A percentile compares a stretch with the other conserved stretches of the same genome.
These are phyloP conservation scores for Colletotrichum nymphaeae DNA, from an alignment of 2,329 filamentous ascomycete genomes.

Conservation along the genomic window DNA sequence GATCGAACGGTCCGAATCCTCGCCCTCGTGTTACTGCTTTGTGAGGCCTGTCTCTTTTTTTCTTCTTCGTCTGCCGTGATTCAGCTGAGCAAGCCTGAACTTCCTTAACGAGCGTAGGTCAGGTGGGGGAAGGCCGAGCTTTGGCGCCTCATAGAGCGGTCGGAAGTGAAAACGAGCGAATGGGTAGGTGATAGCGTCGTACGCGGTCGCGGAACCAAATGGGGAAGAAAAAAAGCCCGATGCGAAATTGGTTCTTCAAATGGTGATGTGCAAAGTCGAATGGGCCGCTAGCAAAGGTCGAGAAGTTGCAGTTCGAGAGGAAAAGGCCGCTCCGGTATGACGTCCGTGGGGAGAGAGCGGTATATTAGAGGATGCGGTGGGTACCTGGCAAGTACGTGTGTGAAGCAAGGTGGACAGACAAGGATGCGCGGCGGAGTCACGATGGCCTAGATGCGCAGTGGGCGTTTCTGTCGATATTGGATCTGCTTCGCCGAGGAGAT, in stretches of 20 bases:
- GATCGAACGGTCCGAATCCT: conserved; percentile 19
- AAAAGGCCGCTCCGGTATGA: conserved; percentile 26
- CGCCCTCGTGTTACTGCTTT: conserved; percentile 17
- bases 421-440: conserved; percentile 25
- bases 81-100: neutral
- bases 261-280: conserved; percentile 22
- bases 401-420: conserved; percentile 27
- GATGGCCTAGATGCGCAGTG: conserved; percentile 26
- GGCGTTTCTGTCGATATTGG: conserved; percentile 14
- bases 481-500: neutral
- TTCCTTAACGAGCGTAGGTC: conserved; percentile 28
- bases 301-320: conserved; percentile 19
- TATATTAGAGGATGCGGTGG: conserved; percentile 35
- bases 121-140: conserved; percentile 36
- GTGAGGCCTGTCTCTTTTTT: neutral
- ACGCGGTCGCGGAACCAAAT: conserved; percentile 11
- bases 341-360: conserved; percentile 34
- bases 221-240: neutral
- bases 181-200: conserved; percentile 24
- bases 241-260: conserved; percentile 17
- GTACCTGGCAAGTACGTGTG: conserved; percentile 29
- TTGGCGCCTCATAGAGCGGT: conserved; percentile 30
- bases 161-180: conserved; percentile 32
- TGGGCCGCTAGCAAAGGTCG: conserved; percentile 22
- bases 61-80: neutral